phyloP scores from a whole-genome alignment of 73 alveolate species.

The Paramecium caudatum region DNA sequence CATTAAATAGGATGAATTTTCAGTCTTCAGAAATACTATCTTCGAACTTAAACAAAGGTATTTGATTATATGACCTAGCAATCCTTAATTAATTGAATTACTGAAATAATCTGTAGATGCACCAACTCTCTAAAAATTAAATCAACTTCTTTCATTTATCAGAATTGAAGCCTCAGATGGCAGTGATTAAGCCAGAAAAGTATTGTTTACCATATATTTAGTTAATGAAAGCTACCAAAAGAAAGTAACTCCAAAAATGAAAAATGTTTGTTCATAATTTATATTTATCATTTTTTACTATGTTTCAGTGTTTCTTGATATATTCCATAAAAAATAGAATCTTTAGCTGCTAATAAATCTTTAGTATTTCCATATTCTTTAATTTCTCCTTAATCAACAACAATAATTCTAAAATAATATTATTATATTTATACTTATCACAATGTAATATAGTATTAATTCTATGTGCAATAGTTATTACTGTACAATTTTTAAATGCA shows the following conservation, averaged over 20 bases:
- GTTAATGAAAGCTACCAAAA: slow-evolving; percentile 11
- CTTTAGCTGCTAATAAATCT: slow-evolving; percentile 7
- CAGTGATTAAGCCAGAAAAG: not conserved
- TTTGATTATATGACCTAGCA: not conserved
- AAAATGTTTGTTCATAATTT: no score
- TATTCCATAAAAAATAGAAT: slow-evolving; percentile 65
- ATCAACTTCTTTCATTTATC: not conserved
- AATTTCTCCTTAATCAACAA: slow-evolving; percentile 60
- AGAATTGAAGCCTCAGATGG: slow-evolving; percentile 19
- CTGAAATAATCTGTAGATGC: not conserved
- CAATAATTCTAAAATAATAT: slow-evolving; percentile 46
- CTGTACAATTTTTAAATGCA: slow-evolving; percentile 83
- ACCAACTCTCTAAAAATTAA: not conserved
- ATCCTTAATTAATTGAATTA: not conserved
- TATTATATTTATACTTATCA: slow-evolving; percentile 67
- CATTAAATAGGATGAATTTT: slow-evolving; percentile 1
- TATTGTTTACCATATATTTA: not conserved
- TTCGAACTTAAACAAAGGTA: not conserved
- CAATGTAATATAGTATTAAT: slow-evolving; percentile 76
- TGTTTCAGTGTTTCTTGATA: slow-evolving; percentile 68
- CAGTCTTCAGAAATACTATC: not conserved
- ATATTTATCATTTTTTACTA: slow-evolving; percentile 52
- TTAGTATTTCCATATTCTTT: slow-evolving; percentile 67
- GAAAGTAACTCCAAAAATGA: no score
- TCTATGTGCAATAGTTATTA: slow-evolving; percentile 87